A percentile compares a stretch with the other conserved stretches of the same genome.
phyloP scores from a whole-genome alignment of 2,329 filamentous ascomycete species.

The Gliomastix tumulicola region DNA sequence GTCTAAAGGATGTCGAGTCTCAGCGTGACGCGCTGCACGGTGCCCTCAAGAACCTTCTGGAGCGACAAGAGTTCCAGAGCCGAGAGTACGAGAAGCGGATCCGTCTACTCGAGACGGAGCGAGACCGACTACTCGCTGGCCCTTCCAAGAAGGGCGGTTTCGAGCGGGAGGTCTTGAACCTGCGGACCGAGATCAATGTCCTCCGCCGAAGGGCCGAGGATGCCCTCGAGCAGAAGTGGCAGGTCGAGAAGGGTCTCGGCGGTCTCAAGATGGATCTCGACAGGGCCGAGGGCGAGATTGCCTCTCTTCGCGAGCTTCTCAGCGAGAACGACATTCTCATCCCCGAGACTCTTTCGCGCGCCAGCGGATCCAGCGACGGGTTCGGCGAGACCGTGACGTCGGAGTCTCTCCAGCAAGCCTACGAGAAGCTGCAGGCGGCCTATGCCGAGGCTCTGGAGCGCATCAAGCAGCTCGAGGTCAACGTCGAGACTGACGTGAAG shows the following conservation, averaged over 20 bases:
- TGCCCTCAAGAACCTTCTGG: slow-evolving; percentile 76
- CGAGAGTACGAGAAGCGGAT: slow-evolving; percentile 79
- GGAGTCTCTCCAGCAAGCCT: slow-evolving; percentile 65
- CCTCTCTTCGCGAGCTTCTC: slow-evolving; percentile 70
- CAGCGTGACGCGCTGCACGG: slow-evolving; percentile 89
- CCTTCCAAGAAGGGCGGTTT: slow-evolving; percentile 73
- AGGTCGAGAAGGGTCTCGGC: slow-evolving; percentile 82
- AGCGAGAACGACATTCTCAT: slow-evolving; percentile 77
- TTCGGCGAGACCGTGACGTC: slow-evolving; percentile 50
- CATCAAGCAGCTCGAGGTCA: slow-evolving; percentile 51
- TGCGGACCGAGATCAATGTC: slow-evolving; percentile 78
- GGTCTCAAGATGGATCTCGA: slow-evolving; percentile 96
- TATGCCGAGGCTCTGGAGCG: slow-evolving; percentile 57
- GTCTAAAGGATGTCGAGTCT: slow-evolving; percentile 85
- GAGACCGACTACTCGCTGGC: slow-evolving; percentile 62
- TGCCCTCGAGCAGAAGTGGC: slow-evolving; percentile 91
- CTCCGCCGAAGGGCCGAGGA: slow-evolving; percentile 86
- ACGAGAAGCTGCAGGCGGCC: slow-evolving; percentile 66
- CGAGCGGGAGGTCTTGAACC: slow-evolving; percentile 70
- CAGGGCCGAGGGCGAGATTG: slow-evolving; percentile 87
- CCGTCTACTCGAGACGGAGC: slow-evolving; percentile 67
- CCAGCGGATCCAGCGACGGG: slow-evolving; percentile 21
- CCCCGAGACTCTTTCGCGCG: slow-evolving; percentile 49
- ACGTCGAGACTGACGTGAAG: slow-evolving; percentile 41
- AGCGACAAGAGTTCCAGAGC: slow-evolving; percentile 79